phyloP scores from a whole-genome alignment of 352 stramenopile genomes.

The Phytopythium chamaehyphon region DNA sequence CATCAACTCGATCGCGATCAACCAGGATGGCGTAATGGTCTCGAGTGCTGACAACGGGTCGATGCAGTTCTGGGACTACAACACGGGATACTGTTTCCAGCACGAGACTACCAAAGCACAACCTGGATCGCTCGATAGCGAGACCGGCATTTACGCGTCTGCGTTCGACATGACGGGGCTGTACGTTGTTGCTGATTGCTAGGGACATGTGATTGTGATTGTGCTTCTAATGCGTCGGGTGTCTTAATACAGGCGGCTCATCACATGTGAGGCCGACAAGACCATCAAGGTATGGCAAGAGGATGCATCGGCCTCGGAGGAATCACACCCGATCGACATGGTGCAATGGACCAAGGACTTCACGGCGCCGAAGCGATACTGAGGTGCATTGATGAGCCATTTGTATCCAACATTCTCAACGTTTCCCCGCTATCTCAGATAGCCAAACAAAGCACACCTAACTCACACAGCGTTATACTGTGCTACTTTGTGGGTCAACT shows the following conservation, averaged over 20 bases:
- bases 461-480: too few relatives aligned
- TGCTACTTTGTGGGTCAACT: too few relatives aligned
- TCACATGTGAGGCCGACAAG: conserved; percentile 99
- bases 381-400: conserved; percentile 8
- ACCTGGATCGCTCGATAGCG: conserved; percentile 96
- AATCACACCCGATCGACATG: conserved; percentile 98
- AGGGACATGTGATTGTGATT: conserved; percentile 4
- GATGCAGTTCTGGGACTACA: conserved; percentile 99
- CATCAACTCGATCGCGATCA: conserved; percentile 98
- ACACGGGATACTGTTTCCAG: conserved; percentile 98
- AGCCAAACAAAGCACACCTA: too few relatives aligned
- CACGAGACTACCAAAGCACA: conserved; percentile 91
- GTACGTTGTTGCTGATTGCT: conserved; percentile 31
- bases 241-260: conserved; percentile 86
- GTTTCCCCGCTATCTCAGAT: too few relatives aligned
- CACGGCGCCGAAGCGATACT: conserved; percentile 79
- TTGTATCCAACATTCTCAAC: too few relatives aligned
- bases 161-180: conserved; percentile 97
- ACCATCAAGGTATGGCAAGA: conserved; percentile 99
- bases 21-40: conserved; percentile 97
- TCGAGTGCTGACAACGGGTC: conserved; percentile 97
- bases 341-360: conserved; percentile 94
- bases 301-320: conserved; percentile 92
- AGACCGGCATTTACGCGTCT: conserved; percentile 96
- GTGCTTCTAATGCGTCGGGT: conserved; percentile 2